Evolutionary conservation across 345 rosid species (phyloP).

Genomic region (Cardamine occulta): DNA sequence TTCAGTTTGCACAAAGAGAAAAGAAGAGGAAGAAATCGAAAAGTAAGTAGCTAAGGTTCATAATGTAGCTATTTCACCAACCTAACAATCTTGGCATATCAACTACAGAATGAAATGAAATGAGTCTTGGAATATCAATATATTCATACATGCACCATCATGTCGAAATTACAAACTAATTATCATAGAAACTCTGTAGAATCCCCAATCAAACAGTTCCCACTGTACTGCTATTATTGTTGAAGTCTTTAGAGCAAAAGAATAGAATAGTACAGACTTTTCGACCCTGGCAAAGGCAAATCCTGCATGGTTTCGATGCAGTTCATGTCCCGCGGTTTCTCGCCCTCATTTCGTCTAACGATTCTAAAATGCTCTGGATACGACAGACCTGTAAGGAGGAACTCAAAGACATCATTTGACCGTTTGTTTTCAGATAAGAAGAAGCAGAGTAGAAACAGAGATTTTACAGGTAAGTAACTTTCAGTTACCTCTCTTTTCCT

Average conservation of each 20-base stretch:
- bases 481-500: constrained; percentile 52
- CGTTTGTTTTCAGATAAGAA: constrained; percentile 26
- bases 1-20: constrained; percentile 23
- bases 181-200: not conserved
- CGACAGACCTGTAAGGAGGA: constrained; percentile 45
- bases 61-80: constrained; percentile 12
- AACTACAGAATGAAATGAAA: constrained; percentile 27
- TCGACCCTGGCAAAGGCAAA: constrained; percentile 42
- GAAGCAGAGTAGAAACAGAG: not conserved
- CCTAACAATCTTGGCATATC: constrained; percentile 22
- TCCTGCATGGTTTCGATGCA: constrained; percentile 44
- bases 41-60: constrained; percentile 27
- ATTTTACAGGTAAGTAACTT: not conserved
- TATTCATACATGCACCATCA: not conserved
- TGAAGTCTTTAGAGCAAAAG: constrained; percentile 40
- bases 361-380: constrained; percentile 51
- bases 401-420: constrained; percentile 9
- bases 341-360: constrained; percentile 47
- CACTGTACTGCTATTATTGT: constrained; percentile 51
- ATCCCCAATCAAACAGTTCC: constrained; percentile 56
- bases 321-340: constrained; percentile 44
- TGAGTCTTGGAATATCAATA: constrained; percentile 11
- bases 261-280: constrained; percentile 47
- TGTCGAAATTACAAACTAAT: constrained; percentile 7
- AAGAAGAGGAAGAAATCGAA: not conserved